A percentile compares a stretch with the other conserved stretches of the same genome.
Conservation (phyloP, 2,329 filamentous ascomycete species). For the Teratosphaeria nubilosa region DNA sequence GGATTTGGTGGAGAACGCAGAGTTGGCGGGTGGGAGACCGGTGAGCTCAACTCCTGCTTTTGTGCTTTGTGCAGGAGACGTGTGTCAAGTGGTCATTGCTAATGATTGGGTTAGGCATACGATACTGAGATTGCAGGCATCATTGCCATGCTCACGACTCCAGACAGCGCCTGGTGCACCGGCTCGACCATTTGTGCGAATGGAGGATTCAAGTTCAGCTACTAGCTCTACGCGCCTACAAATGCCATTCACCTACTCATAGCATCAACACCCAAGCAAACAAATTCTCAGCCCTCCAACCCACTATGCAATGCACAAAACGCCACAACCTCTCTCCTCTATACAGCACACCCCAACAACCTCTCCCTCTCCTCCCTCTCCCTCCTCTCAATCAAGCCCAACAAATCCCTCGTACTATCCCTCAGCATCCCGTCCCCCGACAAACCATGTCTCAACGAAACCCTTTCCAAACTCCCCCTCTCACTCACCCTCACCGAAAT, state of each 20-base stretch:
- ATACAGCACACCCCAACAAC: slow-evolving; percentile 5
- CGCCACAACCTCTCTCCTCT: neutral
- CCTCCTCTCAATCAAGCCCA: slow-evolving; percentile 27
- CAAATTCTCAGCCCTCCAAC: too few relatives aligned
- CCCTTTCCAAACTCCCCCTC: neutral
- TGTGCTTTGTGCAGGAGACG: neutral
- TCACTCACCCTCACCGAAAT: slow-evolving; percentile 11
- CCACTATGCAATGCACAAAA: neutral
- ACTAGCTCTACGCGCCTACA: neutral
- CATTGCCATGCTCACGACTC: slow-evolving; percentile 63
- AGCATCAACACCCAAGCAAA: neutral
- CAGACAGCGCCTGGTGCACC: slow-evolving; percentile 64
- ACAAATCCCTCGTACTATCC: slow-evolving; percentile 32
- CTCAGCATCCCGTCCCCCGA: slow-evolving; percentile 7
- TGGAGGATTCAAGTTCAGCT: slow-evolving; percentile 58
- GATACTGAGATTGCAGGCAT: slow-evolving; percentile 63
- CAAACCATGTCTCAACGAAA: too few relatives aligned
- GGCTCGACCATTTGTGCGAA: slow-evolving; percentile 73
- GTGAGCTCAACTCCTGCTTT: slow-evolving; percentile 12
- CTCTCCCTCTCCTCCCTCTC: slow-evolving; percentile 28
- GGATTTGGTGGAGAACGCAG: slow-evolving; percentile 38
- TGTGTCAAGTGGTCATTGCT: neutral
- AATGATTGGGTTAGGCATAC: slow-evolving; percentile 39
- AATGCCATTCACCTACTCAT: neutral
- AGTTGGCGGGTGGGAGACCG: slow-evolving; percentile 44